Percentiles rank a stretch among this genome's conserved stretches.
These are phyloP conservation scores for Ulota crispa DNA, from an alignment of 225 moss, liverwort and hornwort species.

Conservation along the genomic window DNA sequence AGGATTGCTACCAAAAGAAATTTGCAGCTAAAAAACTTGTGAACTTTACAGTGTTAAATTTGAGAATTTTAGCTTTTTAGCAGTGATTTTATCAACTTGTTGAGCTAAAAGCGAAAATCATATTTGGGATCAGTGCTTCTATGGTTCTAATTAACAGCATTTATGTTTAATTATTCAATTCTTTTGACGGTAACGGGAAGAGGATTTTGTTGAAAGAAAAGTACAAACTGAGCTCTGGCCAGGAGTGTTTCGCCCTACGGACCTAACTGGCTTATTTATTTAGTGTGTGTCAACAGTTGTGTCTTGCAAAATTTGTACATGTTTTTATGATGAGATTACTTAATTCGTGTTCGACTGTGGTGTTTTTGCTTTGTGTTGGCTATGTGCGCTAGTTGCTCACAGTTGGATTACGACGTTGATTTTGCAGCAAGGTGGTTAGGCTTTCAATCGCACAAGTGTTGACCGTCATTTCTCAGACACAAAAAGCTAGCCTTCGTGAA, in stretches of 20 bases:
- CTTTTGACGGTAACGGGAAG: not conserved
- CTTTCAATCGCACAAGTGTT: slow-evolving; percentile 86
- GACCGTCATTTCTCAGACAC: slow-evolving; percentile 81
- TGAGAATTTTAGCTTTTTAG: too few species aligned
- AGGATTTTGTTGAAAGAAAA: not conserved
- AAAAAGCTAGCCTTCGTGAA: slow-evolving; percentile 73
- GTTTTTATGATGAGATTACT: not conserved
- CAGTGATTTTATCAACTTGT: too few species aligned
- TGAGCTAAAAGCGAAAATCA: too few species aligned
- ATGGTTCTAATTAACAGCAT: too few species aligned
- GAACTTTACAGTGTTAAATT: too few species aligned
- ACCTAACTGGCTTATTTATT: not conserved
- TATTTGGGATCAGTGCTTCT: too few species aligned
- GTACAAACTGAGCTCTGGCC: not conserved
- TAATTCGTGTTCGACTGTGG: not conserved
- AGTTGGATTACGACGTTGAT: not conserved
- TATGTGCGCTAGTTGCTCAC: not conserved
- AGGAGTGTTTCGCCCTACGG: not conserved
- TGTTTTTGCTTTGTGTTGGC: not conserved
- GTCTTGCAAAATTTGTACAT: not conserved
- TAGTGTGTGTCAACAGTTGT: not conserved
- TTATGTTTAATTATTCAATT: not conserved
- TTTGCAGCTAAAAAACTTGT: too few species aligned
- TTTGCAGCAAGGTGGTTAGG: slow-evolving; percentile 83
- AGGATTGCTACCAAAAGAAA: too few species aligned